phyloP scores from a whole-genome alignment of 768 basidiomycete species.

The Austroboletus eburneus region DNA sequence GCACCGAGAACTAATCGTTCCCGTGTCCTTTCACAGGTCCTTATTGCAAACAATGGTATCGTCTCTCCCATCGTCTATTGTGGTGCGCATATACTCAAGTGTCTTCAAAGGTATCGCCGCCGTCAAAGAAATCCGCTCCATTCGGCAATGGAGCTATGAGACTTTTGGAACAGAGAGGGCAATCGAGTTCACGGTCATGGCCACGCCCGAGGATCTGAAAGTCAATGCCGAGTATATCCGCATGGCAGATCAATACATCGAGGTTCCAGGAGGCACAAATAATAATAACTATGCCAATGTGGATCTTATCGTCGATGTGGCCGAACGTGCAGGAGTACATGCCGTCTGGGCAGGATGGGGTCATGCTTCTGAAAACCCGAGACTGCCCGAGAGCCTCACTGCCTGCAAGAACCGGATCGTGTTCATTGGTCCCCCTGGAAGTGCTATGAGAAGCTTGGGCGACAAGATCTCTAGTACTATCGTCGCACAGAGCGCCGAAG shows the following conservation, averaged over 20 bases:
- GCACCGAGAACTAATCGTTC: constrained; percentile 6
- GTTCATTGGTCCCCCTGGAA: constrained; percentile 98
- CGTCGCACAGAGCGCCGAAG: constrained; percentile 93
- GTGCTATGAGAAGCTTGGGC: constrained; percentile 97
- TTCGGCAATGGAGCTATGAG: constrained; percentile 99
- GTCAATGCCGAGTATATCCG: constrained; percentile 99
- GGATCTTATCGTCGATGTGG: constrained; percentile 97
- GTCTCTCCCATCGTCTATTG: neutral
- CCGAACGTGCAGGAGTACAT: constrained; percentile 95
- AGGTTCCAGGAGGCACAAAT: constrained; percentile 96
- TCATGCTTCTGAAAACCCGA: constrained; percentile 98
- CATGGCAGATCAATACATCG: constrained; percentile 99
- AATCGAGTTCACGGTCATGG: constrained; percentile 99
- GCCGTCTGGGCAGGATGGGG: constrained; percentile 99
- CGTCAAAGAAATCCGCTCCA: constrained; percentile 98
- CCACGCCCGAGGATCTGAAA: constrained; percentile 96
- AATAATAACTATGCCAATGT: constrained; percentile 99
- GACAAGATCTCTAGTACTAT: constrained; percentile 99
- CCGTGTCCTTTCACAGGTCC: constrained; percentile 52
- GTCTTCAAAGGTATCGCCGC: constrained; percentile 82
- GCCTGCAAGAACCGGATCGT: constrained; percentile 94
- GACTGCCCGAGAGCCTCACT: constrained; percentile 88
- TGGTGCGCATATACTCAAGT: constrained; percentile 21
- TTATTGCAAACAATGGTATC: constrained; percentile 96
- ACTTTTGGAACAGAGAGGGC: constrained; percentile 95